Base-by-base conservation (phyloP, 805 yeast species). In the Pichia californica region DNA sequence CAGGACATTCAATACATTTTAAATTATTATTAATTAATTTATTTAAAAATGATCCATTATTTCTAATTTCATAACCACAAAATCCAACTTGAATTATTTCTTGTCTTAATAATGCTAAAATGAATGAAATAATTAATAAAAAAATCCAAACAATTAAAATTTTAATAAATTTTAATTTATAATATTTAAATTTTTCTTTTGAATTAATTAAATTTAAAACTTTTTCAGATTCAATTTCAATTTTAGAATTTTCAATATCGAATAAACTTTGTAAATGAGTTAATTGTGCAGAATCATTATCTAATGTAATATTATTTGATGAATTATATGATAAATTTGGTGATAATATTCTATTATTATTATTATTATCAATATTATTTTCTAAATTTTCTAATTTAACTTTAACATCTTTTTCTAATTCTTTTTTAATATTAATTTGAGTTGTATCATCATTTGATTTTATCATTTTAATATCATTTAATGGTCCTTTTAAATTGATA, bases 1-100 rank as follows among this genome's bases (percentile, higher is more conserved):
- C 73, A 1, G 98, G 98, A 60, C 98, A 91, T 15, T 76, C 76
- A 3, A 78, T 66, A 64, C 99, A 91, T 0, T 53, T 41, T 3
- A 95, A 91, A 36, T 71, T 74, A 38, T 83, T 59, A 29, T 82
- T 83, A 6, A 72, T 30, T 11, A 52, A 44, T n/a, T 61, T 54
- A 23, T 74, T 45, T 33, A 57, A 51, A 0, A 58, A 56, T 8
- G 51, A 43, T 5, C 36, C 26, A 14, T 29, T 14, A 21, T 20
- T 16, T 20, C 68, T 44, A 13, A 77, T 64, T 53, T 81, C 84
- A 28, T 70, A 64, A 0, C 91, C 91, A 66, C 96, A 88, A 59
- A 79, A 88, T 0, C 96, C 96, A 41, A 81, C 69, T 20, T 71
- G 61, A 13, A 76, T 60, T 37, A 77, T 70, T 55, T 83, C 87